Percentiles rank a stretch among this genome's conserved stretches.
These are phyloP conservation scores for Rhizopogon roseolus DNA, from an alignment of 768 basidiomycete species.

Conservation along the genomic window DNA sequence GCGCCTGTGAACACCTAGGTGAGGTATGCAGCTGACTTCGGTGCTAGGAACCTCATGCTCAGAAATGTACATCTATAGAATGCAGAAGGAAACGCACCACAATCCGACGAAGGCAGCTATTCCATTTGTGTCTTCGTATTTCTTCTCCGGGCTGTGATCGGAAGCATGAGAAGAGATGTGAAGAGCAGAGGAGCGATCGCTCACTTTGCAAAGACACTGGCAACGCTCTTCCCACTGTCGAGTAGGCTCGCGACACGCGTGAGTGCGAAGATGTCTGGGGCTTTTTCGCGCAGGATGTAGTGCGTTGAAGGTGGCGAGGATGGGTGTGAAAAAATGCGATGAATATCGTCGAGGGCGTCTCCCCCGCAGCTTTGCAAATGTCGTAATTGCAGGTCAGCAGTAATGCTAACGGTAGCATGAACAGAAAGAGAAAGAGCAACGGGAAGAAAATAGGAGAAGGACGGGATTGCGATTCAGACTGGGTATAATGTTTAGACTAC, in stretches of 20 bases:
- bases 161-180: neutral
- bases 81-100: slow-evolving; percentile 38
- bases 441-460: neutral
- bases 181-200: slow-evolving; percentile 4
- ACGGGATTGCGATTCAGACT: neutral
- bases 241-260: slow-evolving; percentile 68
- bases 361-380: slow-evolving; percentile 61
- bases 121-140: slow-evolving; percentile 56
- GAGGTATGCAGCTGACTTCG: slow-evolving; percentile 72
- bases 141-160: neutral
- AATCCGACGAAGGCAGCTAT: slow-evolving; percentile 49
- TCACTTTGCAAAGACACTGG: slow-evolving; percentile 46
- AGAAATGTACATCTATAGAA: neutral
- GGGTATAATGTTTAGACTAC: no score
- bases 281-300: slow-evolving; percentile 65
- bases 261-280: slow-evolving; percentile 67
- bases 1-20: slow-evolving; percentile 54
- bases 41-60: slow-evolving; percentile 35
- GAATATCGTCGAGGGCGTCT: slow-evolving; percentile 65
- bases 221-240: slow-evolving; percentile 58
- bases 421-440: neutral
- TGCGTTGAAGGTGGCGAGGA: no score
- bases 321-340: slow-evolving; percentile 61
- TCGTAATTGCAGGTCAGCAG: slow-evolving; percentile 33
- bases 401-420: neutral